Evolutionary conservation across 108 stramenopile species (phyloP), one percentile per base, ranked within the genome.

Genomic region (Cyclotella atomus): DNA sequence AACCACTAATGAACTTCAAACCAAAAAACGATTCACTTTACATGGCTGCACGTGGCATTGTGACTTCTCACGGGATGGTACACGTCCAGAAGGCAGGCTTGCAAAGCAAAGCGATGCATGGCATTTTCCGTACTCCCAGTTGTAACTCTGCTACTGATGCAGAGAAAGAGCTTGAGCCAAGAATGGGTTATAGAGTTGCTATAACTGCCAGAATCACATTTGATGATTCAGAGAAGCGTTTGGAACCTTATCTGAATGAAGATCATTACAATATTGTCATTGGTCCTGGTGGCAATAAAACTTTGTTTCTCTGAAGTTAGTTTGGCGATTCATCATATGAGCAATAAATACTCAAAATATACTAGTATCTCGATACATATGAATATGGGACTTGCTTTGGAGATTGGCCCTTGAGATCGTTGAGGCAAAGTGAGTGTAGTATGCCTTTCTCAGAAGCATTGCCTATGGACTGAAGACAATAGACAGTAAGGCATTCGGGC

Each of bases 71-170:
- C 24, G 71, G 71, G 21, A 73, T 73, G 66, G 38, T 73, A 4
- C 66, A 73, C 20, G 53, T 68, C 14, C 66, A 73, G 33, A 28
- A 25, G 25, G 71, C 71, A 35, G 71, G 71, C 5, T 20, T 73
- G 10, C 71, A 73, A 21, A 61, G 50, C 23, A 29, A 57, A 8
- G 35, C 71, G 4, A 49, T 68, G 32, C 71, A 73, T 73, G 71
- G 71, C 9, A 73, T 73, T 28, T 73, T 73, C 54, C 71, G 53
- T 27, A 68, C 71, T 21, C 66, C 71, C 9, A 28, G 57, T 29
- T 70, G 41, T 59, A 12, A 49, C 16, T 21, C 21, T 33, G 71
- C n/a, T n/a, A n/a, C 55, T 21, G 67, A 68, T 36, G 62, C 25
- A 3, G 16, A 59, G 33, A 16, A 25, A 24, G 55, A 12, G 45